Evolutionary conservation across 2,329 filamentous ascomycete genomes (phyloP).

Genomic region (Fusarium coicis): DNA sequence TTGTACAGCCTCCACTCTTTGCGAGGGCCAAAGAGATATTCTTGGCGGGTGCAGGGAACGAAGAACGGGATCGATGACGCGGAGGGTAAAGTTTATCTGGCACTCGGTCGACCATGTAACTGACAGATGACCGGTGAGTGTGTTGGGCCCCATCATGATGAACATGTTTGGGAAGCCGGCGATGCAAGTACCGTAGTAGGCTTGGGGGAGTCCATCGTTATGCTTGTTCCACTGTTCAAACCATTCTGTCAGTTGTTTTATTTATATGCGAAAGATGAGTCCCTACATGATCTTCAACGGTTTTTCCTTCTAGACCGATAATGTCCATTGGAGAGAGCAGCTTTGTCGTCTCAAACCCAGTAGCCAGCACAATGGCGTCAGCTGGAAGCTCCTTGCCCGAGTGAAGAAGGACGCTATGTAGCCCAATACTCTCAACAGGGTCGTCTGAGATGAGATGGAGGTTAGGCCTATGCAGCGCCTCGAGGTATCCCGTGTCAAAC

Average conservation of each 20-base stretch:
- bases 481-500: background rate
- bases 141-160: background rate
- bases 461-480: background rate
- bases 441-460: background rate
- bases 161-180: background rate
- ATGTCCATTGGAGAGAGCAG: background rate
- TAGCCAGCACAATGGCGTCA: background rate
- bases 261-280: background rate
- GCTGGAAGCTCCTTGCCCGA: background rate
- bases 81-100: background rate
- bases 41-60: background rate
- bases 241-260: background rate
- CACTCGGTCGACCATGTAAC: background rate
- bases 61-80: background rate
- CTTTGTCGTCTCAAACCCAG: background rate
- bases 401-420: background rate
- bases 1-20: background rate
- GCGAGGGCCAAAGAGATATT: background rate
- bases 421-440: background rate
- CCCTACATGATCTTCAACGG: background rate
- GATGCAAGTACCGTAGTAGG: background rate
- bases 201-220: background rate
- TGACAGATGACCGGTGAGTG: background rate
- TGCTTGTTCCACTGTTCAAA: background rate
- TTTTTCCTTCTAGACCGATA: background rate